These are phyloP conservation scores for Anacardium occidentale DNA, from an alignment of 345 rosid genomes.

Conservation along the genomic window DNA sequence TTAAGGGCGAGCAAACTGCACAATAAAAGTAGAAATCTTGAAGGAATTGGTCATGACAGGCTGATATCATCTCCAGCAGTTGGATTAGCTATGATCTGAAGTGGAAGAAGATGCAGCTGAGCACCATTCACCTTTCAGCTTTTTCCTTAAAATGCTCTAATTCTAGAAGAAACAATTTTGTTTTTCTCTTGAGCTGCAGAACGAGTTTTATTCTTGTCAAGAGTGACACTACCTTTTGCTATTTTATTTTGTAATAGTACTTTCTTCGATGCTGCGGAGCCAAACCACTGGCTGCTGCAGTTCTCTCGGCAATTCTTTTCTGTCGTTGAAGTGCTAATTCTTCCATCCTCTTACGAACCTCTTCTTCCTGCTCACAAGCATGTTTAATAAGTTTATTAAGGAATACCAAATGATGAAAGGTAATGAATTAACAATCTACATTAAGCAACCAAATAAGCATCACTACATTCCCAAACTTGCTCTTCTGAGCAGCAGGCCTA, in stretches of 20 bases:
- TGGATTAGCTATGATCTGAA: background rate
- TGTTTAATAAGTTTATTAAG: background rate
- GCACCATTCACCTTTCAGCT: background rate
- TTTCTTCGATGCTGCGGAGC: slow-evolving; percentile 43
- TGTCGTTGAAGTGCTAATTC: slow-evolving; percentile 60
- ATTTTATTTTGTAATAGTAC: slow-evolving; percentile 35
- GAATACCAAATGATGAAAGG: background rate
- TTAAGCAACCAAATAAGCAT: background rate
- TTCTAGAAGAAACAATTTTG: slow-evolving; percentile 33
- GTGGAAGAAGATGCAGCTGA: background rate
- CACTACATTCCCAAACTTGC: slow-evolving; percentile 72
- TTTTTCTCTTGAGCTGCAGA: slow-evolving; percentile 25
- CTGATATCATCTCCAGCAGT: background rate
- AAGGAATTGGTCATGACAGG: background rate
- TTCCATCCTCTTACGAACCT: slow-evolving; percentile 67
- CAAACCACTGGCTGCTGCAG: slow-evolving; percentile 51
- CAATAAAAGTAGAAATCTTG: background rate
- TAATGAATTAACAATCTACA: slow-evolving; percentile 1
- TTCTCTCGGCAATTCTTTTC: slow-evolving; percentile 84
- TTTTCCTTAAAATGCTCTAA: slow-evolving; percentile 32
- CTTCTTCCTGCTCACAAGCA: slow-evolving; percentile 68
- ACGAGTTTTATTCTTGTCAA: slow-evolving; percentile 25
- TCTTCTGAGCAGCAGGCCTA: slow-evolving; percentile 64
- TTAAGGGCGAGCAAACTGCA: slow-evolving; percentile 8
- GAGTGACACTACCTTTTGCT: slow-evolving; percentile 27